phyloP scores from a whole-genome alignment of 768 basidiomycete genomes.

The Rhizopogon salebrosus region DNA sequence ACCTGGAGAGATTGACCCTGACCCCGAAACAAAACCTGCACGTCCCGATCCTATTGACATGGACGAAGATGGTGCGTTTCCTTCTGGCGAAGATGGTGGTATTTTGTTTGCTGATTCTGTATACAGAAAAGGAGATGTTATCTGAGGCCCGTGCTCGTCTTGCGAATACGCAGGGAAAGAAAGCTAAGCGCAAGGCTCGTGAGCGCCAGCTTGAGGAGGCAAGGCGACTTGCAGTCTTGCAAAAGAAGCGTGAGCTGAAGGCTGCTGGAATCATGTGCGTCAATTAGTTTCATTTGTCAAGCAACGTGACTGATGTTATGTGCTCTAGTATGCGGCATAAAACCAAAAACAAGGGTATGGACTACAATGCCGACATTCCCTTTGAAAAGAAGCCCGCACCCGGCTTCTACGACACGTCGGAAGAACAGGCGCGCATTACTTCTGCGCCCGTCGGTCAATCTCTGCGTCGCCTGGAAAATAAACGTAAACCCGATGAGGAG shows the following conservation, averaged over 20 bases:
- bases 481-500: constrained; percentile 90
- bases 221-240: constrained; percentile 85
- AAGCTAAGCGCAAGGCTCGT: constrained; percentile 97
- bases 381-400: constrained; percentile 96
- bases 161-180: constrained; percentile 99
- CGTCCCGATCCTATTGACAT: constrained; percentile 99
- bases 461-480: constrained; percentile 89
- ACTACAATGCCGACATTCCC: constrained; percentile 97
- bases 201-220: constrained; percentile 98
- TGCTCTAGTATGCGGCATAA: constrained; percentile 78
- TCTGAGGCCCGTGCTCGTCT: constrained; percentile 97
- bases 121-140: constrained; percentile 95
- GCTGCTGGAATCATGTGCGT: constrained; percentile 94
- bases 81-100: background rate
- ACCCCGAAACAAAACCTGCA: constrained; percentile 97
- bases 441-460: constrained; percentile 91
- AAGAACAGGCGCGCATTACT: constrained; percentile 83
- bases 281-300: constrained; percentile 2
- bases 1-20: constrained; percentile 97
- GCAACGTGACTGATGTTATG: constrained; percentile 2
- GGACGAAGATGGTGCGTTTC: constrained; percentile 88
- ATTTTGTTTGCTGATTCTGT: constrained; percentile 5
- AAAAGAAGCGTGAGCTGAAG: constrained; percentile 97
- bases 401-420: constrained; percentile 95
- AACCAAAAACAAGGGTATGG: constrained; percentile 96